Base-by-base conservation (phyloP, 352 stramenopile genomes). In the Globisporangium takayamanum region DNA sequence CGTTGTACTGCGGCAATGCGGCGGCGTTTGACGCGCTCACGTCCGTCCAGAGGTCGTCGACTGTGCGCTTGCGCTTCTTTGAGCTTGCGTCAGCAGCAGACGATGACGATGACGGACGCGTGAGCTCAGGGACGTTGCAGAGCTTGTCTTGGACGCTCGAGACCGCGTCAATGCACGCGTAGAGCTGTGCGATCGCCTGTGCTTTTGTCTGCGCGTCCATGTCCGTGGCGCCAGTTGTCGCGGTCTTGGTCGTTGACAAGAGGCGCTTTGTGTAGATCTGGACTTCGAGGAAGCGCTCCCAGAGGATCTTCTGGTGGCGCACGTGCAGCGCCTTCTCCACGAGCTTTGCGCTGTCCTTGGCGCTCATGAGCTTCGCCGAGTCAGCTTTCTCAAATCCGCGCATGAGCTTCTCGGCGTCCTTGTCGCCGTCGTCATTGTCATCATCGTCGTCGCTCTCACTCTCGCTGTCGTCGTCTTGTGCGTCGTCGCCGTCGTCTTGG, bases 181-280 rank as follows among this genome's bases (percentile, higher is more conserved):
- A 85, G 2, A 95, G 64, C 55, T 84, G 65, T 18, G 72, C 61
- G 10, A 81, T 60, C 4, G 77, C 64, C 30, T 70, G 37, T 1
- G 70, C 53, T 47, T 80, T 87, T 22, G 67, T 76, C 30, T 72
- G 59, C 0, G 47, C 66, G 39, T 72, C 66, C 14, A 51, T 72
- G 26, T 57, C 58, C 5, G 20, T 50, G 22, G 69, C 66, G 47
- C 58, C 59, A 7, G 67, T 60, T 16, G 36, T 60, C 28, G 56
- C 63, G 6, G 47, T 47, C 55, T 92, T 89, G 0, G 65, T 62
- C 14, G 72, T 77, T 8, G 69, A 80, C 3, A 95, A 63, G 39
- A 93, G 50, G 4, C 83, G 69, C 69, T 93, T 93, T 0, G 84
- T 89, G 66, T 87, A 89, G 62, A 95, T 95, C 67, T 95, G 85